Evolutionary conservation across 805 yeast genomes (phyloP), one percentile per base, ranked within the genome.

Genomic region (Candida xyloterini): DNA sequence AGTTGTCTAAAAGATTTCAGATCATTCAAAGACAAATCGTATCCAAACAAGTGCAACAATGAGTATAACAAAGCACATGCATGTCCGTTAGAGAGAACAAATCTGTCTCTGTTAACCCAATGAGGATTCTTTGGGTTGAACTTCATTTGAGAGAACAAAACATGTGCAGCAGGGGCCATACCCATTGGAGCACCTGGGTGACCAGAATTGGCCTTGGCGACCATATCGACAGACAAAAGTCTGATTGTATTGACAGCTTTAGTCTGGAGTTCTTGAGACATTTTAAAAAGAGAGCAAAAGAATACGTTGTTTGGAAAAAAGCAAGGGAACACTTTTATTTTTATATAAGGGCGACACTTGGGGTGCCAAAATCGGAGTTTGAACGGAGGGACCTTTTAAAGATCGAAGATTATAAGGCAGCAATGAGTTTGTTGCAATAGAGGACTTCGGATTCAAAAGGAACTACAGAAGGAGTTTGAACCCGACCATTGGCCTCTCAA

Each of bases 161-260:
- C 82, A 67, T 91, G 97, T 48, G 97, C 95, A 46, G 90, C 82
- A 32, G 97, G 96, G 13, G 99, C 97, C 68, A 91, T 73, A 50
- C 98, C 98, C 78, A 91, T 80, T 58, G 98, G 98, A 38, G 99
- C 98, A 73, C 99, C 99, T 40, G 99, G 99, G 72, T 91, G 99
- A 53, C 99, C 99, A 46, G 96, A 84, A 70, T 91, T 84, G 57
- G 97, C 91, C 68, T 79, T 76, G 44, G 82, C 74, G 47, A 87
- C 95, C 51, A 85, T 80, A 65, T 91, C 99, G 39, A 85, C 86
- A 25, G 98, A 80, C 56, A 91, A 76, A 46, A 82, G 69, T 72
- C 96, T 88, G 71, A 91, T 85, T 55, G 98, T 87, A 74, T 77
- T 74, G 67, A 91, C 73, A 43, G 96, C 86, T 63, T 73, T 73